Evolutionary conservation across 805 yeast genomes (phyloP), one percentile per base, ranked within the genome.

Genomic region (Lachancea nothofagi): DNA sequence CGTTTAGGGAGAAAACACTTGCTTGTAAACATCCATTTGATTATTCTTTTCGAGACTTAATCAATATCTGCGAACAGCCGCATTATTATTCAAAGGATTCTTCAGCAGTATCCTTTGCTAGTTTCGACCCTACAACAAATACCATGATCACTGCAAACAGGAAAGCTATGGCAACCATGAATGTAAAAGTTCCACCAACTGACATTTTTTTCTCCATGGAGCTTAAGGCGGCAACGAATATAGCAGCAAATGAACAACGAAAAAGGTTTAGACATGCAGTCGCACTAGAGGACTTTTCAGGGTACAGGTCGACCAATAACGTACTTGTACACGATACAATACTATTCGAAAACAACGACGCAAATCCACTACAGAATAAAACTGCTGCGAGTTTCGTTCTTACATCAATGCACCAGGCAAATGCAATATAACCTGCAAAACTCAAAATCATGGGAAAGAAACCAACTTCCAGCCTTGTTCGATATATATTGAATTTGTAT

Each of bases 141-240:
- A 27, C 29, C 29, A 27, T 9, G 7, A 8, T 13, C 29, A 13
- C n/a, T 8, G 63, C 49, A 2, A 61, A 54, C 2, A 53, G 19
- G 4, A 54, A 14, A 6, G 72, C 66, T 2, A 80, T 34, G 0
- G 69, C 79, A 2, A 80, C 78, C 69, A 84, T 61, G 13, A 87
- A 66, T 0, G 94, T 79, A 52, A 78, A 84, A 1, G 83, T 74
- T n/a, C 95, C 93, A 1, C 95, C 96, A 9, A 74, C 59, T 0
- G 75, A 75, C 75, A 88, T 66, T 0, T 62, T 44, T 0, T 42
- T 40, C 10, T 69, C 66, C 90, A 87, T 83, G 34, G 63, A 69
- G 14, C 76, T 71, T 14, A 85, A 65, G 2, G 78, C 79, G 0
- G 84, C 93, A 17, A 82, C 70, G 29, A 83, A 77, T 1, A 75